Percentiles rank a stretch among this genome's conserved stretches.
phyloP scores from a whole-genome alignment of 768 basidiomycete species.

The Fibroporia radiculosa region DNA sequence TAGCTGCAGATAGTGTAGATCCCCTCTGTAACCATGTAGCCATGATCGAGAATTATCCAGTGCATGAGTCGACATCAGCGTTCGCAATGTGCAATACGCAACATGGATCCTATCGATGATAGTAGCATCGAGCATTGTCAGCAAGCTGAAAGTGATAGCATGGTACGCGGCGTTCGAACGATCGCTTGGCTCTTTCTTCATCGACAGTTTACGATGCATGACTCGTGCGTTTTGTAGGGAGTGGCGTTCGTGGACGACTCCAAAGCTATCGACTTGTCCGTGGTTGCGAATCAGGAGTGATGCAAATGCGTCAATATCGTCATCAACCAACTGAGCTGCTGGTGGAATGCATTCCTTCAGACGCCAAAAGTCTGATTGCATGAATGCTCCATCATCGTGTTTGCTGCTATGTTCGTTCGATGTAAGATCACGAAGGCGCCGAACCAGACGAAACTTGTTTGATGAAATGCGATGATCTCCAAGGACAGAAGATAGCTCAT shows the following conservation, averaged over 20 bases:
- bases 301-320: conserved; percentile 69
- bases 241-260: conserved; percentile 39
- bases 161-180: conserved; percentile 29
- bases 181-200: background rate
- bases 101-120: conserved; percentile 40
- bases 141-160: conserved; percentile 44
- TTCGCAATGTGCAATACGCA: conserved; percentile 62
- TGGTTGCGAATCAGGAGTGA: conserved; percentile 49
- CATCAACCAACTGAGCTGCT: conserved; percentile 43
- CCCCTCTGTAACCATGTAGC: conserved; percentile 20
- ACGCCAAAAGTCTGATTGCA: conserved; percentile 70
- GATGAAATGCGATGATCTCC: conserved; percentile 52
- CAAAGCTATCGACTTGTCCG: conserved; percentile 57
- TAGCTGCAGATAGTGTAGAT: conserved; percentile 19
- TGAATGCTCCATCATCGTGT: conserved; percentile 40
- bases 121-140: conserved; percentile 50
- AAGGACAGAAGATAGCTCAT: conserved; percentile 46
- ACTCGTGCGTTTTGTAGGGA: conserved; percentile 36
- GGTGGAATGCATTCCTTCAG: conserved; percentile 72
- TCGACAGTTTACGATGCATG: conserved; percentile 20
- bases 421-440: conserved; percentile 49
- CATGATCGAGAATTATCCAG: conserved; percentile 25
- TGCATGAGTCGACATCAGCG: conserved; percentile 37
- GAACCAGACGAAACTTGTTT: conserved; percentile 73
- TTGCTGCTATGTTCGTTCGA: conserved; percentile 5